A percentile compares a stretch with the other conserved stretches of the same genome.
Conservation (phyloP, 805 yeast species). For the Dipodascopsis uninucleata region DNA sequence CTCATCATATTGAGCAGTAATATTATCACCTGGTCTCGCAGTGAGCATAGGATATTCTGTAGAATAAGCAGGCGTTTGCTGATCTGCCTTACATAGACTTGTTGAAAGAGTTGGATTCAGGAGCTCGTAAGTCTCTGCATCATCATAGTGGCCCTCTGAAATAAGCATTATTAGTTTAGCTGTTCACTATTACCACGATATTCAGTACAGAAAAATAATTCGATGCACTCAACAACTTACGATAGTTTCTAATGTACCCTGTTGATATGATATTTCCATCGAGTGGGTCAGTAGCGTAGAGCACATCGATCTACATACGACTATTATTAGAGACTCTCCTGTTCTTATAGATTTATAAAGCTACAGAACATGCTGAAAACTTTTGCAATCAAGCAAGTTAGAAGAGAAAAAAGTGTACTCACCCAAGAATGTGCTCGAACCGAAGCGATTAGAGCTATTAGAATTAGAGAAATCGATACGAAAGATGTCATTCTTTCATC, state of each 20-base stretch:
- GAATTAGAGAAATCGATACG: no score
- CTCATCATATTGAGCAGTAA: conserved; percentile 22
- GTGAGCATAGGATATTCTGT: conserved; percentile 26
- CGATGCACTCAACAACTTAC: conserved; percentile 6
- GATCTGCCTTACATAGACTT: conserved; percentile 19
- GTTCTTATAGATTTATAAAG: no score
- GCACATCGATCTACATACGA: conserved; percentile 14
- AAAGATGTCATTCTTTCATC: no score
- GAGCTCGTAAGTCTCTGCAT: conserved; percentile 25
- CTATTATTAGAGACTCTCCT: no score
- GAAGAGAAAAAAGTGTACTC: no score
- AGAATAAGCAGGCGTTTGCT: conserved; percentile 22
- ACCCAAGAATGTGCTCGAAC: no score
- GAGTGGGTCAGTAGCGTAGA: conserved; percentile 18
- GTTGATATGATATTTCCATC: conserved; percentile 17
- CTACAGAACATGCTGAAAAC: no score
- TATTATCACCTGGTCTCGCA: conserved; percentile 23
- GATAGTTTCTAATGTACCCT: conserved; percentile 25
- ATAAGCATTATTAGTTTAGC: background rate
- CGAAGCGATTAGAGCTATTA: no score
- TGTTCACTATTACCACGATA: no score
- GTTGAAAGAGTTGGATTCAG: conserved; percentile 17
- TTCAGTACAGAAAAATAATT: no score
- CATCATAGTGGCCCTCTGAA: conserved; percentile 26
- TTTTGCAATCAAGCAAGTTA: no score